Evolutionary conservation across 2,329 filamentous ascomycete genomes (phyloP).

Genomic region (Fusarium compactum): DNA sequence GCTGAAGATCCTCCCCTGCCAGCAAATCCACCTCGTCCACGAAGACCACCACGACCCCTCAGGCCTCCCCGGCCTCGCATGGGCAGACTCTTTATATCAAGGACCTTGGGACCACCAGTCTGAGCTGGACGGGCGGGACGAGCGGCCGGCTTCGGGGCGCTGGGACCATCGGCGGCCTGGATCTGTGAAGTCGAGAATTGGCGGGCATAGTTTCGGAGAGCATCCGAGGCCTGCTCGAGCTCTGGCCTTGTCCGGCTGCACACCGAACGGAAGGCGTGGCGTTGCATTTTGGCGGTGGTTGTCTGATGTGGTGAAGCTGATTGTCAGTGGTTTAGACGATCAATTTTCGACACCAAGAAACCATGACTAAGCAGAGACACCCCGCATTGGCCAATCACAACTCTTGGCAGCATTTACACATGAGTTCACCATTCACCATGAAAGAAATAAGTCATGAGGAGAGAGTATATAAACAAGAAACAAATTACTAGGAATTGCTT

Average conservation of each 20-base stretch:
- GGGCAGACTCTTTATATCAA: constrained; percentile 56
- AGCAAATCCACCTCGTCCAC: constrained; percentile 21
- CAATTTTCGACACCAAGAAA: constrained; percentile 40
- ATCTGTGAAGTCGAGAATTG: constrained; percentile 56
- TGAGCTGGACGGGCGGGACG: constrained; percentile 30
- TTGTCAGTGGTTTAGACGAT: constrained; percentile 18
- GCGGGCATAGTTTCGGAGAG: constrained; percentile 52
- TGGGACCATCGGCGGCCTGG: constrained; percentile 47
- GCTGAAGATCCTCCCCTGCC: constrained; percentile 32
- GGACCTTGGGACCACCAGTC: constrained; percentile 50
- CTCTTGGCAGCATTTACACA: constrained; percentile 4
- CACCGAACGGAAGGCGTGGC: constrained; percentile 55
- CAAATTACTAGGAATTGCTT: constrained; percentile 37
- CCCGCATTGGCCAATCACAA: constrained; percentile 37
- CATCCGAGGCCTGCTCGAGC: constrained; percentile 48
- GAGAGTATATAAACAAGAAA: constrained; percentile 20
- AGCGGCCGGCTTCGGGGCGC: constrained; percentile 41
- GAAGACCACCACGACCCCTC: constrained; percentile 44
- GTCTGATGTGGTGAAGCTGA: constrained; percentile 36
- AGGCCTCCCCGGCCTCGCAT: constrained; percentile 38
- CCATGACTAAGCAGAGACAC: constrained; percentile 43
- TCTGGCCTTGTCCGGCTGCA: constrained; percentile 53
- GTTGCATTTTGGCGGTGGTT: constrained; percentile 51
- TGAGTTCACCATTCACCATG: background rate
- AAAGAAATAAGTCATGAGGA: background rate